phyloP scores from a whole-genome alignment of 1,139 yeast species.

The Suhomyces atakaporum region DNA sequence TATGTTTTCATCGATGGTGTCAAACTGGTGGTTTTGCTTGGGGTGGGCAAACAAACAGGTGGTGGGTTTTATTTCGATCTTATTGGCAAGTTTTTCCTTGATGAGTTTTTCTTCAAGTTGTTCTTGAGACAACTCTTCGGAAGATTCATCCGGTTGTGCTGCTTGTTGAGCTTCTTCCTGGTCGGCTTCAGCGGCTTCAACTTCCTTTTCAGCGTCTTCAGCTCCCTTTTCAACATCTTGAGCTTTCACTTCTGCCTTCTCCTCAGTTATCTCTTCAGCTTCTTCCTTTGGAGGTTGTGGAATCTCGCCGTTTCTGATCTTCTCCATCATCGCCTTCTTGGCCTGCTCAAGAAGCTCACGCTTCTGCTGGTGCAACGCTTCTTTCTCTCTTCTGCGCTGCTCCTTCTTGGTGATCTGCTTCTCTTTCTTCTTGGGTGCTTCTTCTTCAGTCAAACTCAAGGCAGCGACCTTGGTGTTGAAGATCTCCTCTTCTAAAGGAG shows the following conservation, averaged over 20 bases:
- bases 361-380: conserved; percentile 63
- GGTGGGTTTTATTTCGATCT: conserved; percentile 69
- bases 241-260: conserved; percentile 13
- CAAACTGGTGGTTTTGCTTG: conserved; percentile 35
- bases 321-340: conserved; percentile 51
- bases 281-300: conserved; percentile 16
- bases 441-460: conserved; percentile 24
- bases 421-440: conserved; percentile 24
- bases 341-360: conserved; percentile 62
- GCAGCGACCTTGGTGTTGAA: conserved; percentile 50
- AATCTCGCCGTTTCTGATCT: conserved; percentile 29
- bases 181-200: too few species aligned
- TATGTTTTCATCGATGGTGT: conserved; percentile 59
- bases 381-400: conserved; percentile 62
- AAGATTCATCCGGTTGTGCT: too few species aligned
- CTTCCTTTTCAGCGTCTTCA: conserved; percentile 20
- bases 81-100: conserved; percentile 57
- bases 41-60: conserved; percentile 78
- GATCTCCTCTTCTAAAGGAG: conserved; percentile 52
- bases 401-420: conserved; percentile 60
- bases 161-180: too few species aligned
- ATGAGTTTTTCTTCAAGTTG: conserved; percentile 54
- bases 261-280: conserved; percentile 14
- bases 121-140: conserved; percentile 40
- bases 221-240: conserved; percentile 14